phyloP scores from a whole-genome alignment of 495 filamentous ascomycete species.

The Aspergillus diversus region DNA sequence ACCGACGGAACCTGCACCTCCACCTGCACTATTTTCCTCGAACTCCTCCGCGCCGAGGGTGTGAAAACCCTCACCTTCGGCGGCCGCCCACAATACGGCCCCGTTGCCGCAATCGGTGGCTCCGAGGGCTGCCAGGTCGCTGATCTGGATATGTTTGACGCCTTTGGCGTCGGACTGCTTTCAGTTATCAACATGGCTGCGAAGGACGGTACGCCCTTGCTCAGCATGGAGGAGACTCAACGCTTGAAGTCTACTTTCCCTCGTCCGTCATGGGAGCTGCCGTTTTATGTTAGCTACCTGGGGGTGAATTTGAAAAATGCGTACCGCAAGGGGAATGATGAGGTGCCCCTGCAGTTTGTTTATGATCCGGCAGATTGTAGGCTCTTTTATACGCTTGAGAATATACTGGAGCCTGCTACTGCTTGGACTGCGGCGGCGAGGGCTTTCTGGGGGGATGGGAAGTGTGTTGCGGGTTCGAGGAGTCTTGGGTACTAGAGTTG shows the following conservation, averaged over 20 bases:
- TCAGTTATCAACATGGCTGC: neutral
- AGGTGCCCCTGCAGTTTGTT: slow-evolving; percentile 40
- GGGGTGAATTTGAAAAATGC: neutral
- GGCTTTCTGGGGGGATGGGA: slow-evolving; percentile 23
- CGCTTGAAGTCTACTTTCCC: neutral
- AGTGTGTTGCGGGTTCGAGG: neutral
- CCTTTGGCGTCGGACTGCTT: neutral
- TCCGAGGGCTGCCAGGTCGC: slow-evolving; percentile 45
- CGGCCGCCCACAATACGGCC: slow-evolving; percentile 55
- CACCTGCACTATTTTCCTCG: slow-evolving; percentile 59
- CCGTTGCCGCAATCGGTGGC: slow-evolving; percentile 64
- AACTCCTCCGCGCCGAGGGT: slow-evolving; percentile 52
- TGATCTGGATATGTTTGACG: neutral
- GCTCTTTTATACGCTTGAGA: slow-evolving; percentile 40
- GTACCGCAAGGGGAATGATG: neutral
- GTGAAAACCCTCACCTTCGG: slow-evolving; percentile 63
- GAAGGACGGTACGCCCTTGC: neutral
- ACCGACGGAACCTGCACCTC: slow-evolving; percentile 64
- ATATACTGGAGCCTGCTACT: slow-evolving; percentile 30
- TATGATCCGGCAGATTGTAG: slow-evolving; percentile 46
- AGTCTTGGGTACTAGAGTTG: too few relatives aligned
- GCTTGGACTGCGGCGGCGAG: slow-evolving; percentile 35
- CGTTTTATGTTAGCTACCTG: neutral
- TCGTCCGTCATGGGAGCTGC: neutral
- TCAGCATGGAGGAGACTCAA: neutral